Conservation (phyloP, 108 stramenopile genomes). For the Nannochloropsis gaditana region DNA sequence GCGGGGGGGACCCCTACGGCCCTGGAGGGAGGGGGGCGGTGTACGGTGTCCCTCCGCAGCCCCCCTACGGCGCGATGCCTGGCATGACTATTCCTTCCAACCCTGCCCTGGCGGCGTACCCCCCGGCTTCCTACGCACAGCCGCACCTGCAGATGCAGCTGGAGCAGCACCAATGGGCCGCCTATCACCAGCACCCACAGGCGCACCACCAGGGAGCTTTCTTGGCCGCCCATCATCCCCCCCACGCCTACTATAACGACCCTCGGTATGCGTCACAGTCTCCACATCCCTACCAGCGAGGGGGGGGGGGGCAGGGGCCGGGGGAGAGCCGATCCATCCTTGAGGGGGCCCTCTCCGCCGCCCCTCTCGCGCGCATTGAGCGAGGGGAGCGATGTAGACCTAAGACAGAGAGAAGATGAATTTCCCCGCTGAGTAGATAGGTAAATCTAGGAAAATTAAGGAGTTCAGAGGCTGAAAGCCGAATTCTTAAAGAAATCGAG, state of each 20-base stretch:
- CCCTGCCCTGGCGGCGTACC: not conserved
- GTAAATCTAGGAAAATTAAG: not conserved
- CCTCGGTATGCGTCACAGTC: not conserved
- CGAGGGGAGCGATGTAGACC: not conserved
- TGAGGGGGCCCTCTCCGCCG: not conserved
- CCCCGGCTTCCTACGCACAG: not conserved
- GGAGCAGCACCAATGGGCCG: not conserved
- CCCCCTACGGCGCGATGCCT: too few species aligned
- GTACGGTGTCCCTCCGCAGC: not conserved
- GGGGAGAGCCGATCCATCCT: not conserved
- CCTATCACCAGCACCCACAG: not conserved
- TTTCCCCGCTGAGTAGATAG: conserved; percentile 1
- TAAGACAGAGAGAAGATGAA: not conserved
- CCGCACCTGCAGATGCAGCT: not conserved
- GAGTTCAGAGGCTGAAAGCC: not conserved
- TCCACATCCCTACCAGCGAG: not conserved
- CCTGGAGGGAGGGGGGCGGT: not conserved
- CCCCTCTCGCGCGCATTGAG: not conserved
- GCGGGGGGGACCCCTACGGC: not conserved
- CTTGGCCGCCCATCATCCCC: not conserved
- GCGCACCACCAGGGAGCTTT: not conserved
- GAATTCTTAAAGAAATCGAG: not conserved
- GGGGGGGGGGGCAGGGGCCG: not conserved
- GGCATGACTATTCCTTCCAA: too few species aligned
- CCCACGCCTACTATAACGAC: not conserved